A percentile compares a stretch with the other conserved stretches of the same genome.
phyloP scores from a whole-genome alignment of 2,329 filamentous ascomycete genomes.

The Sclerotinia sclerotiorum region DNA sequence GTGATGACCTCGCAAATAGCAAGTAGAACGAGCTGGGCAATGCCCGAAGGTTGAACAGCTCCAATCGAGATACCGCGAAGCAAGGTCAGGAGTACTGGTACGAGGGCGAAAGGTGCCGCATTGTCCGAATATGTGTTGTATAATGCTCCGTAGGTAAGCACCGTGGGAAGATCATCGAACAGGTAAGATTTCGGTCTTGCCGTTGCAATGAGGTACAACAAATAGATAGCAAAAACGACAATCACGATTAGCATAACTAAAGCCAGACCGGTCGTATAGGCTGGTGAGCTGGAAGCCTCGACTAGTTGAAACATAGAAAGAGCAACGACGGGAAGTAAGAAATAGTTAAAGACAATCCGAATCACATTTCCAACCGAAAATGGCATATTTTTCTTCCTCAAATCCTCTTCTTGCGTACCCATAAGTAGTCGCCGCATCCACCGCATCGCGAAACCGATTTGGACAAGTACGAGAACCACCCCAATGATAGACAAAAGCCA shows the following conservation, averaged over 20 bases:
- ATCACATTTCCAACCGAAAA: constrained; percentile 79
- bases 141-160: constrained; percentile 85
- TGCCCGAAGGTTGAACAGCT: constrained; percentile 86
- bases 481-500: constrained; percentile 81
- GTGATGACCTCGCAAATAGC: constrained; percentile 93
- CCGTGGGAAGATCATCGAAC: constrained; percentile 89
- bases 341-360: constrained; percentile 88
- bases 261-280: constrained; percentile 71
- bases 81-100: constrained; percentile 82
- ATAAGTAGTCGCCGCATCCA: constrained; percentile 74
- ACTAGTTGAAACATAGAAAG: constrained; percentile 91
- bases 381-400: constrained; percentile 87
- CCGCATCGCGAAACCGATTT: constrained; percentile 72
- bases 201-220: constrained; percentile 75
- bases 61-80: constrained; percentile 88
- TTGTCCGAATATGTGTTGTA: constrained; percentile 98
- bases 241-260: constrained; percentile 72
- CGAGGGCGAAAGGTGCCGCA: constrained; percentile 83
- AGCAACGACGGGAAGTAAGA: constrained; percentile 81
- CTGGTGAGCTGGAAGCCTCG: constrained; percentile 65
- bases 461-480: constrained; percentile 65
- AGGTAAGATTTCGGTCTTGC: constrained; percentile 82
- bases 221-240: constrained; percentile 72
- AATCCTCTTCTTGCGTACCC: constrained; percentile 76
- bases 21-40: constrained; percentile 87